A percentile compares a stretch with the other conserved stretches of the same genome.
Evolutionary conservation across 2,329 filamentous ascomycete genomes (phyloP).

Genomic region (Immersiporthe knoxdaviesiana): DNA sequence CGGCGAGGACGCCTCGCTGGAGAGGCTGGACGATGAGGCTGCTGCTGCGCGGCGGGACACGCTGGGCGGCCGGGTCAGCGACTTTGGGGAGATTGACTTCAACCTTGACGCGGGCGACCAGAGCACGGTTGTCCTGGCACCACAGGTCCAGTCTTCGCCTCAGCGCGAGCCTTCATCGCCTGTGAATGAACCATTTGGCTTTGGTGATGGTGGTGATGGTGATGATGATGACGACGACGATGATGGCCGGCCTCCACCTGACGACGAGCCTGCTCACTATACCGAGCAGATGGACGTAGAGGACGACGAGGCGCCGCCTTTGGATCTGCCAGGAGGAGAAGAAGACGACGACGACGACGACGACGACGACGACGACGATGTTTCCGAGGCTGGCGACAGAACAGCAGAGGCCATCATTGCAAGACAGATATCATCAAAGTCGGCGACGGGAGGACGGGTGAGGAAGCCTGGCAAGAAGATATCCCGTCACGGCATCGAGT

Average conservation of each 20-base stretch:
- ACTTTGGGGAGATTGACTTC: slow-evolving; percentile 54
- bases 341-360: slow-evolving; percentile 29
- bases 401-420: slow-evolving; percentile 7
- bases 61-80: slow-evolving; percentile 49
- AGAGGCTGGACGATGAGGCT: slow-evolving; percentile 46
- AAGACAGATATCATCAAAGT: slow-evolving; percentile 5
- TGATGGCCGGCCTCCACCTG: slow-evolving; percentile 7
- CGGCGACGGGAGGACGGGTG: slow-evolving; percentile 14
- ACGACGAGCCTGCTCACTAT: not conserved
- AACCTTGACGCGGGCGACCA: slow-evolving; percentile 51
- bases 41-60: slow-evolving; percentile 43
- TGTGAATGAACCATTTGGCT: slow-evolving; percentile 35
- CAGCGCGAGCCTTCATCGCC: slow-evolving; percentile 16
- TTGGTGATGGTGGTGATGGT: no score
- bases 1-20: slow-evolving; percentile 43
- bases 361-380: slow-evolving; percentile 27
- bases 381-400: slow-evolving; percentile 26
- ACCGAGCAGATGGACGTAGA: slow-evolving; percentile 8
- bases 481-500: slow-evolving; percentile 74
- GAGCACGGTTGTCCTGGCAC: slow-evolving; percentile 54
- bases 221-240: not conserved
- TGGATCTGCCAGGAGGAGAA: slow-evolving; percentile 11
- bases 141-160: slow-evolving; percentile 34
- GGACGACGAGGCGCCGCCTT: slow-evolving; percentile 19
- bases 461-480: slow-evolving; percentile 55